phyloP scores from a whole-genome alignment of 768 basidiomycete species.

The Boletus insuetus region DNA sequence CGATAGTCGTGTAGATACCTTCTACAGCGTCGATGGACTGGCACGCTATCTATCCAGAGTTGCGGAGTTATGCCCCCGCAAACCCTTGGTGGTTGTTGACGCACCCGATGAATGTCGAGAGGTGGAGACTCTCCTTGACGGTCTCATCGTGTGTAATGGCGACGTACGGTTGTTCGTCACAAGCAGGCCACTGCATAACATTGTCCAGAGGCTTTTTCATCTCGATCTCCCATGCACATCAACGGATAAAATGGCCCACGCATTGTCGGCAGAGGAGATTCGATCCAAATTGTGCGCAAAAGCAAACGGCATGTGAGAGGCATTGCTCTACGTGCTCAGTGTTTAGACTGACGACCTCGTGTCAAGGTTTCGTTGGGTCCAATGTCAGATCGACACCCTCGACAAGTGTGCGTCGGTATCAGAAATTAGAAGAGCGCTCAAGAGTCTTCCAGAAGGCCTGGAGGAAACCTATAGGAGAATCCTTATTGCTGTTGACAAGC shows the following conservation, averaged over 20 bases:
- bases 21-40: constrained; percentile 3
- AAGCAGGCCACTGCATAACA: constrained; percentile 3
- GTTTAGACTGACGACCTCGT: background rate
- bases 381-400: constrained; percentile 15
- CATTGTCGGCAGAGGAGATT: constrained; percentile 9
- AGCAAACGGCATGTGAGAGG: constrained; percentile 23
- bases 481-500: constrained; percentile 6
- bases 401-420: background rate
- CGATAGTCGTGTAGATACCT: background rate
- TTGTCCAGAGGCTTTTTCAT: background rate
- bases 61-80: background rate
- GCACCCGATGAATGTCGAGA: constrained; percentile 23
- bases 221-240: constrained; percentile 6
- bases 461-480: constrained; percentile 25
- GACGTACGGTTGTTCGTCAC: constrained; percentile 7
- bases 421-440: constrained; percentile 1
- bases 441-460: constrained; percentile 13
- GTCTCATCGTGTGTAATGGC: background rate
- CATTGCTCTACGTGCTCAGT: background rate
- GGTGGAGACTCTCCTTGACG: constrained; percentile 5
- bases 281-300: background rate
- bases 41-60: background rate
- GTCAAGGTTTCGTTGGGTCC: constrained; percentile 16
- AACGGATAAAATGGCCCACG: background rate
- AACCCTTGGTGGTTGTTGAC: constrained; percentile 17